Evolutionary conservation across 768 basidiomycete genomes (phyloP).

Genomic region (Boletellus emodensis): DNA sequence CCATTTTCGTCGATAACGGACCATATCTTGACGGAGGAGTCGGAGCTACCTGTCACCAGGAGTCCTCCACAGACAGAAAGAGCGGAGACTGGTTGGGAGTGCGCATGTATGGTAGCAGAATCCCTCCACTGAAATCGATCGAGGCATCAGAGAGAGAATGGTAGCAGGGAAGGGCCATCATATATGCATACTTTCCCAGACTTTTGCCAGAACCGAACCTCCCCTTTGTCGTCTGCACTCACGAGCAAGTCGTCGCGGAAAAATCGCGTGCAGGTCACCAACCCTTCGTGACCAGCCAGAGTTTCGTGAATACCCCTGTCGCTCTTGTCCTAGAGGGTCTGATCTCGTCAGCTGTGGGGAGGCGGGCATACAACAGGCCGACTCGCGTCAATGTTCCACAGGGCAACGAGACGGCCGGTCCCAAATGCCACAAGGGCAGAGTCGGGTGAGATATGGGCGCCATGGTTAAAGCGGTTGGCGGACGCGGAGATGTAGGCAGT

Average conservation of each 20-base stretch:
- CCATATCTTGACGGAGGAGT: conserved; percentile 79
- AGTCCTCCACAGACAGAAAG: conserved; percentile 48
- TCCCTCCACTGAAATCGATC: conserved; percentile 51
- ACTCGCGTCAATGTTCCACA: conserved; percentile 57
- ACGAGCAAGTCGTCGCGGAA: conserved; percentile 48
- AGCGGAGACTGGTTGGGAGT: conserved; percentile 66
- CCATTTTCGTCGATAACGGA: conserved; percentile 30
- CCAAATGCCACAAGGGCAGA: conserved; percentile 51
- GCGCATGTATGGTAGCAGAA: conserved; percentile 48
- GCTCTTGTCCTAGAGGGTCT: conserved; percentile 37
- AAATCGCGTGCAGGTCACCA: conserved; percentile 78
- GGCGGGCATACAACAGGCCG: background rate
- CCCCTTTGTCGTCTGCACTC: conserved; percentile 76
- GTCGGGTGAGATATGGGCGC: conserved; percentile 33
- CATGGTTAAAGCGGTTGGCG: conserved; percentile 42
- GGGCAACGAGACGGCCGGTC: conserved; percentile 48
- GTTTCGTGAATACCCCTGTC: conserved; percentile 63
- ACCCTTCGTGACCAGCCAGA: conserved; percentile 67
- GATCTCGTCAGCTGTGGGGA: conserved; percentile 1
- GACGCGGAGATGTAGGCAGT: conserved; percentile 45
- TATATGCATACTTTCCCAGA: conserved; percentile 22
- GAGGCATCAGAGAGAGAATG: conserved; percentile 12
- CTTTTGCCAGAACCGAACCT: conserved; percentile 57
- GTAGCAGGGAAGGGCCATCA: background rate
- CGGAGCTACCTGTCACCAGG: conserved; percentile 79